phyloP scores from a whole-genome alignment of 371 early-diverging fungal genomes.

The Saksenaea vasiformis region DNA sequence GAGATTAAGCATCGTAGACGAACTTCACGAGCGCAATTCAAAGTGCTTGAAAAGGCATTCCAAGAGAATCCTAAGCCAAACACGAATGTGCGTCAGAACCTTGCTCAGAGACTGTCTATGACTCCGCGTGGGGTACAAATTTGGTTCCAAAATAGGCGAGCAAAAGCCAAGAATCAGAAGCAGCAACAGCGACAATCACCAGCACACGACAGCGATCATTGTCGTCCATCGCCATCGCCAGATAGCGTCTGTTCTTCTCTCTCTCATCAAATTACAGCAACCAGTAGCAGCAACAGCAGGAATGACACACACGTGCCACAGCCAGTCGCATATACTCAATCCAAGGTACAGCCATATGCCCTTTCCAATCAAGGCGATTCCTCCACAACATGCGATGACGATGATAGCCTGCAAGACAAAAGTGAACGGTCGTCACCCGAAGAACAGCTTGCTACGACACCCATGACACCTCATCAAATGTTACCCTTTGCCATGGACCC shows the following conservation, averaged over 20 bases:
- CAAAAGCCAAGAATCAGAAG: conserved; percentile 59
- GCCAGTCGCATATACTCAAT: conserved; percentile 10
- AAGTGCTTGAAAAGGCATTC: conserved; percentile 70
- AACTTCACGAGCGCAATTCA: conserved; percentile 70
- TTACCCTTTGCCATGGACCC: not conserved
- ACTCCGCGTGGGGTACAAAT: conserved; percentile 90
- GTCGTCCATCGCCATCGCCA: not conserved
- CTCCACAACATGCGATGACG: conserved; percentile 20
- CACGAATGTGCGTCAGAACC: conserved; percentile 57
- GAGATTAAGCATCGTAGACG: conserved; percentile 76
- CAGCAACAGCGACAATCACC: conserved; percentile 5
- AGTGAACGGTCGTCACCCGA: not conserved
- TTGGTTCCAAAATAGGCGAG: conserved; percentile 98
- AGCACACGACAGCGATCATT: not conserved
- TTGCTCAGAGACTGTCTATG: conserved; percentile 81
- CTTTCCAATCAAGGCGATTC: conserved; percentile 16
- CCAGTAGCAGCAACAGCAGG: not conserved
- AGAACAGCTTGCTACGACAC: conserved; percentile 22
- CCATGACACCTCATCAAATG: conserved; percentile 20
- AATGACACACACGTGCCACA: conserved; percentile 6
- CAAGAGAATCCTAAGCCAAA: conserved; percentile 73
- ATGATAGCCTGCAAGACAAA: conserved; percentile 13
- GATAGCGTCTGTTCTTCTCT: not conserved
- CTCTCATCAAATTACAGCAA: not conserved
- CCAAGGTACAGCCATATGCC: conserved; percentile 27